phyloP scores from a whole-genome alignment of 2,329 filamentous ascomycete species.

The Pseudocercospora fijiensis region DNA sequence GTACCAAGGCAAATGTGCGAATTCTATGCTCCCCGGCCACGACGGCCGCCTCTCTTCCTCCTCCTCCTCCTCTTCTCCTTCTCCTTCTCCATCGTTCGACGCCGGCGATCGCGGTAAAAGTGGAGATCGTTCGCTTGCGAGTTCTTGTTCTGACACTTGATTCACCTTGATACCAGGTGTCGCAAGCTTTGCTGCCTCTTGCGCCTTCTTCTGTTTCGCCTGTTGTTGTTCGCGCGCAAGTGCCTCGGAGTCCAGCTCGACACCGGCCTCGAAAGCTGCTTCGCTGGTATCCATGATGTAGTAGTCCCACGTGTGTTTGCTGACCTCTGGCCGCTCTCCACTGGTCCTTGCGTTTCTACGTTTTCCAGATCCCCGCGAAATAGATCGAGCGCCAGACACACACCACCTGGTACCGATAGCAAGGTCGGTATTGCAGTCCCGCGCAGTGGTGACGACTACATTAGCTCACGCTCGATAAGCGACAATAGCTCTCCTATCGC shows the following conservation, averaged over 20 bases:
- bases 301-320: constrained; percentile 3
- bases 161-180: constrained; percentile 28
- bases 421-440: background rate
- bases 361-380: background rate
- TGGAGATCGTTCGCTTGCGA: constrained; percentile 29
- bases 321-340: background rate
- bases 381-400: no score
- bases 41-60: constrained; percentile 25
- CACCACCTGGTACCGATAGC: background rate
- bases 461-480: background rate
- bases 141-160: constrained; percentile 14
- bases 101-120: constrained; percentile 23
- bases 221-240: constrained; percentile 21
- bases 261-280: constrained; percentile 36
- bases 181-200: constrained; percentile 27
- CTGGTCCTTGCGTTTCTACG: background rate
- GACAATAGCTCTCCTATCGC: background rate
- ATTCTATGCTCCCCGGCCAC: constrained; percentile 49
- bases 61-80: constrained; percentile 25
- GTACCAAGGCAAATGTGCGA: constrained; percentile 62
- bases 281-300: constrained; percentile 35
- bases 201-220: constrained; percentile 18
- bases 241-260: constrained; percentile 34
- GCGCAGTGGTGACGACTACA: background rate
- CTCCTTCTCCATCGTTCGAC: constrained; percentile 17